Evolutionary conservation across 306 rosid species (phyloP), one percentile per base, ranked within the genome.

Genomic region (Erythrophleum fordii): DNA sequence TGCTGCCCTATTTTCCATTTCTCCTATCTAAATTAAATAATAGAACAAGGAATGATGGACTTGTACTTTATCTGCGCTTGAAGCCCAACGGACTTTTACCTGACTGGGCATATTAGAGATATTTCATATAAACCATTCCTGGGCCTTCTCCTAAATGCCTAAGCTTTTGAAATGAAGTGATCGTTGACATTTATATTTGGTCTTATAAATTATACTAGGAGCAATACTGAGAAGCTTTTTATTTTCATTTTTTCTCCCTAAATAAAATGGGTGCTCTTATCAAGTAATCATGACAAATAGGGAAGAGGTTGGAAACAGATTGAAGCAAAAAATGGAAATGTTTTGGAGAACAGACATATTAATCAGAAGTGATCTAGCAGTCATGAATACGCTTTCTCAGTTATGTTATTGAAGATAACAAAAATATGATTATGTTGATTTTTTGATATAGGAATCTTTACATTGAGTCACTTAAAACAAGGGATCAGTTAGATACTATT

Each of bases 401-500:
- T 48, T 16, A 42, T 26, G 34, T 45, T 14, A 45, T 35, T 25
- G 39, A 79, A 79, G 65, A 20, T 29, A 58, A 70, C 39, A 62
- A 31, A 4, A 31, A 29, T 13, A 14, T 69, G 20, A 44, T 25
- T 23, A 69, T 23, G 10, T 25, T 49, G 5, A 44, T 23, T 42
- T 67, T 67, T 20, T 29, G 22, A 34, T 62, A 62, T 16, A 31
- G 10, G 44, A 62, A 31, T 34, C 12, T 16, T 39, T 22, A 41
- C 73, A 69, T 25, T 22, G 39, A 20, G 37, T 44, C 48, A 14
- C 31, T 69, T 25, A 22, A 44, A 5, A 25, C 1, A 23, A 70
- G 42, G 42, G 42, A 37, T 37, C 5, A 66, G 8, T 20, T 37
- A 66, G 25, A 84, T 61, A 69, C 48, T 39, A 72, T 69, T 79